Base-by-base conservation (phyloP, 2,329 filamentous ascomycete species). In the Westerdykella aurantiaca region DNA sequence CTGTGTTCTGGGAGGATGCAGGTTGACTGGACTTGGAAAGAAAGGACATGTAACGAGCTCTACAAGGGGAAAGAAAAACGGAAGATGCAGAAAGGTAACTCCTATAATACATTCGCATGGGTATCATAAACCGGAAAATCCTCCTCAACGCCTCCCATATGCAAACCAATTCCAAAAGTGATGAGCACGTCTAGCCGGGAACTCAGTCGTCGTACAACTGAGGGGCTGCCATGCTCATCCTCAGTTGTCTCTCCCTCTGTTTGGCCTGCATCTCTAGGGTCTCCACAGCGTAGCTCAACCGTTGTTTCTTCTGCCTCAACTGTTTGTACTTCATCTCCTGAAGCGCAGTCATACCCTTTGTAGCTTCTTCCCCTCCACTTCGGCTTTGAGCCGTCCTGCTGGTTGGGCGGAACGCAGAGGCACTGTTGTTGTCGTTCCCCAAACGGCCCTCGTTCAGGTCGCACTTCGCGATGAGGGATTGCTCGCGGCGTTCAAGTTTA, bases 261-360 rank as follows among this genome's bases (percentile, higher is more conserved):
- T 82, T 76, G n/a, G 88, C 85, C 71, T 95, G 88, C 57, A 95
- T 63, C 72, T 93, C 87, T 52, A 96, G 68, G 48, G 89, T 78
- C 63, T 93, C 88, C 14, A 95, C 87, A 22, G 87, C 85, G 71
- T 94, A 95, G 63, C 86, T 83, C 55, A 95, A 70, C 39, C 88
- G 80, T 67, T 95, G 88, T 68, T 88, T 91, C 69, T 88, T 85
- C 72, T 89, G 86, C 45, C 80, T 74, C 44, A 93, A 68, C 50
- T 86, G 83, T 56, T 80, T 81, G 48, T 88, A 72, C 57, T 79
- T 80, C 53, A 73, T 49, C 45, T 77, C 73, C 44, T 79, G 75
- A 59, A 79, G 70, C 41, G 67, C 67, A 31, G 66, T 70, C 45
- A 66, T 56, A 6, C 56, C 44, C 50, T 70, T 52, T 43, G 60